phyloP scores from a whole-genome alignment of 768 basidiomycete genomes.

The Leccinum subtestaceum region DNA sequence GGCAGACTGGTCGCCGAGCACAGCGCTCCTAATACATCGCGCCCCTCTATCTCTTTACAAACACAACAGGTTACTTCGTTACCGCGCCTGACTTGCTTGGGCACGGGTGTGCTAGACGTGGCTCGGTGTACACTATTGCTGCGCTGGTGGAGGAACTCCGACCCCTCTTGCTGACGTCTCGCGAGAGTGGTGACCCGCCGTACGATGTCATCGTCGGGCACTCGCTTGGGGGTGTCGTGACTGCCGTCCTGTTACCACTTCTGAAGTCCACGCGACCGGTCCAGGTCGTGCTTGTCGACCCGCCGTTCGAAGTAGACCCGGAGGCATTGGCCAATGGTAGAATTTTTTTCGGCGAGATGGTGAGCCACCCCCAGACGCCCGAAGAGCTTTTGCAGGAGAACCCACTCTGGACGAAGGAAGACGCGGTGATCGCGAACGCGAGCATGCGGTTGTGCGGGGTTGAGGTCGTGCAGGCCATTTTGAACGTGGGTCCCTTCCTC shows the following conservation, averaged over 20 bases:
- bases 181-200: not conserved
- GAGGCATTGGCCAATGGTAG: not conserved
- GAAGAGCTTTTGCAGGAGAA: not conserved
- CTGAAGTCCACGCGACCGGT: slow-evolving; percentile 9
- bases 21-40: not conserved
- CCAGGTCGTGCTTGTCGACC: slow-evolving; percentile 20
- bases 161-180: slow-evolving; percentile 2
- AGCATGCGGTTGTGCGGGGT: slow-evolving; percentile 6
- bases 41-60: not conserved
- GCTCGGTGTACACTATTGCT: slow-evolving; percentile 14
- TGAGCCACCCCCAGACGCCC: not conserved
- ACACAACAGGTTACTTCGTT: slow-evolving; percentile 22
- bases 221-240: slow-evolving; percentile 22
- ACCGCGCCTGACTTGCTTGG: slow-evolving; percentile 24
- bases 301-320: slow-evolving; percentile 8
- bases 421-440: not conserved
- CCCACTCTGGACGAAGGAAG: slow-evolving; percentile 3
- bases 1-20: not conserved
- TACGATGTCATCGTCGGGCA: slow-evolving; percentile 21
- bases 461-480: slow-evolving; percentile 2
- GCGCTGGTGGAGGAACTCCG: slow-evolving; percentile 14
- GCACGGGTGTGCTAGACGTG: slow-evolving; percentile 14
- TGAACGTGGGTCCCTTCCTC: slow-evolving; percentile 10
- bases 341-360: too few relatives aligned
- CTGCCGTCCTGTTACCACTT: slow-evolving; percentile 11